These are phyloP conservation scores for Aciculoconidium aculeatum DNA, from an alignment of 805 yeast genomes.

Conservation along the genomic window DNA sequence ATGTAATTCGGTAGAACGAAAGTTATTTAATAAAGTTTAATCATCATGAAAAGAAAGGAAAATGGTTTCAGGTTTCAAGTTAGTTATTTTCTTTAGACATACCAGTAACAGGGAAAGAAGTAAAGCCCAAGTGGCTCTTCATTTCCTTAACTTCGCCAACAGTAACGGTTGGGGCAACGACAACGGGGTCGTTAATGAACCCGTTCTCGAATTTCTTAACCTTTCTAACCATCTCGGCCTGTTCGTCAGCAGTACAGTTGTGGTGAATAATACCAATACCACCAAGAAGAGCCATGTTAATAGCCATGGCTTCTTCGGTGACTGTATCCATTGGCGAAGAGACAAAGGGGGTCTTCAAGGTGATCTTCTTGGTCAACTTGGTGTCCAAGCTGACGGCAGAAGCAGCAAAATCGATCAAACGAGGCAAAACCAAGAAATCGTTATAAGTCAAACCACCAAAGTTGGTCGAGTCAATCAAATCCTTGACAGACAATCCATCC, in stretches of 20 bases:
- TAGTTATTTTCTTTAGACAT: too few relatives aligned
- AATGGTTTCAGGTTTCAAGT: too few relatives aligned
- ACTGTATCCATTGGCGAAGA: constrained; percentile 99
- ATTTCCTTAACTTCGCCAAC: constrained; percentile 75
- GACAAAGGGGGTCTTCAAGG: constrained; percentile 89
- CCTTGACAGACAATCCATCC: constrained; percentile 81
- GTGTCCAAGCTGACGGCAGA: constrained; percentile 73
- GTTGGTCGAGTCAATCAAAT: constrained; percentile 81
- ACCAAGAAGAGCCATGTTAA: constrained; percentile 95
- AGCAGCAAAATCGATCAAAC: constrained; percentile 86
- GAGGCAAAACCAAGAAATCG: constrained; percentile 92
- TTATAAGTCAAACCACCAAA: constrained; percentile 98
- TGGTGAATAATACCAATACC: constrained; percentile 99
- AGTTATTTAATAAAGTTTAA: constrained; percentile 59
- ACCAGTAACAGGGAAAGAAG: constrained; percentile 99
- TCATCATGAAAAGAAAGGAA: constrained; percentile 43
- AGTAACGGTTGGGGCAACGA: constrained; percentile 66
- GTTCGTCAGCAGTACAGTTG: constrained; percentile 94
- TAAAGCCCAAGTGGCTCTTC: constrained; percentile 75
- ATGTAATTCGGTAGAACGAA: constrained; percentile 99
- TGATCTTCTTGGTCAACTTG: constrained; percentile 83
- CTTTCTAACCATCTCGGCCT: constrained; percentile 96
- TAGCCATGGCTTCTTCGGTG: constrained; percentile 96
- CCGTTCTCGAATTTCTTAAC: constrained; percentile 98
- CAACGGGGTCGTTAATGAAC: constrained; percentile 91